Base-by-base conservation (phyloP, 148 eudicot genomes). In the Drosera capensis region DNA sequence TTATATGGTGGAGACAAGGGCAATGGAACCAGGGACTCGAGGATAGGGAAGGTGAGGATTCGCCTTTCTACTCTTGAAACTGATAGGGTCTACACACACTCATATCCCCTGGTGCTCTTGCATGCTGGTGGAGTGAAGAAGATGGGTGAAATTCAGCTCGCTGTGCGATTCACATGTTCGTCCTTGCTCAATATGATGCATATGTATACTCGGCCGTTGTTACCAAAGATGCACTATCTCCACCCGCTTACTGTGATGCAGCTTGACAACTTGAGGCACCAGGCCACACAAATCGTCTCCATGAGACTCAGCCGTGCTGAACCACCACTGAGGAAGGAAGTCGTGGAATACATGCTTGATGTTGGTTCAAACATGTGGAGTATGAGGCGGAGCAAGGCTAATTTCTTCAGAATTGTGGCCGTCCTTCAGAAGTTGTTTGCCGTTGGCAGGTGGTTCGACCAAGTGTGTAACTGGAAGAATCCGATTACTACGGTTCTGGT, bases 351-450 rank as follows among this genome's bases (percentile, higher is more conserved):
- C 28, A 73, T 73, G 79, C 54, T 73, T 29, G 79, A 73, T 65
- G 75, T 73, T 23, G 66, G 79, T 8, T 73, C 79, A 43, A 74
- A 73, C 43, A 73, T 73, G 79, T 73, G 79, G 79, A 73, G 79
- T 62, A 73, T 73, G 79, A 73, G 79, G 52, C 59, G 79, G 19
- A 73, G 79, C 51, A 73, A 73, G 71, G 79, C 79, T 3, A 74
- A 74, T 46, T 74, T 74, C 65, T 74, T 70, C 58, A 40, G 80
- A 56, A 74, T 74, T 61, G 70, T 74, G 80, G 57, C 39, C 15
- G 75, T 74, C 24, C 58, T 74, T 25, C 44, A 67, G 30, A 70
- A 67, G 13, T 20, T 74, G 23, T 52, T 74, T 43, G 67, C 80
- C 14, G 71, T 74, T 16, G 80, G 80, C 45, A 74, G 39, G 59